phyloP scores from a whole-genome alignment of 78 protist genomes.

The Neovahlkampfia damariscottae region DNA sequence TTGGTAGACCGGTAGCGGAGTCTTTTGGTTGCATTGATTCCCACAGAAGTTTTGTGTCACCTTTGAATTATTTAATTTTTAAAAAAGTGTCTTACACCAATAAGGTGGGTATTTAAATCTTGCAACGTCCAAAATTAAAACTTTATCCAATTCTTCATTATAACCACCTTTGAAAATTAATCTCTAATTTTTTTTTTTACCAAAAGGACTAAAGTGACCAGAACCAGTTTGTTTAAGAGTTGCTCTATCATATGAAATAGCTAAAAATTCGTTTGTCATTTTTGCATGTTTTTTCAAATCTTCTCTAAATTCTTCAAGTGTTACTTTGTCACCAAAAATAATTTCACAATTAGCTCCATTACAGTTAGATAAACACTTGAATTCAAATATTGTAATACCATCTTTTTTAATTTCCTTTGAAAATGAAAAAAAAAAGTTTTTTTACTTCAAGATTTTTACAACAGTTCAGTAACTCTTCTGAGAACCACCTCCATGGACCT shows the following conservation, averaged over 20 bases:
- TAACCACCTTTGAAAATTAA: no score
- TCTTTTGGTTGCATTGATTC: no score
- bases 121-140: slow-evolving; percentile 70
- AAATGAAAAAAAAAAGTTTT: no score
- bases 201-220: slow-evolving; percentile 73
- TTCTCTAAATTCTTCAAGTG: slow-evolving; percentile 2
- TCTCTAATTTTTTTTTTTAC: no score
- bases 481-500: slow-evolving; percentile 79
- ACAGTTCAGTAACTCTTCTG: slow-evolving; percentile 64
- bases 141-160: slow-evolving; percentile 35
- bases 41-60: no score
- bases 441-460: slow-evolving; percentile 31
- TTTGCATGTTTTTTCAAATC: background rate
- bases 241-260: slow-evolving; percentile 36
- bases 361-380: slow-evolving; percentile 60
- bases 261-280: slow-evolving; percentile 7
- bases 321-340: background rate
- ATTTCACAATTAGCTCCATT: slow-evolving; percentile 12
- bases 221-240: slow-evolving; percentile 66
- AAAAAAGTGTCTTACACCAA: no score
- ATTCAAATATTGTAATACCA: slow-evolving; percentile 34
- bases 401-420: background rate
- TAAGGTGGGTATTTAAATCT: slow-evolving; percentile 71
- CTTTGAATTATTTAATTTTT: no score
- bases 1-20: no score